Base-by-base conservation (phyloP, 164 flowering plant species). In the Umbellularia californica region DNA sequence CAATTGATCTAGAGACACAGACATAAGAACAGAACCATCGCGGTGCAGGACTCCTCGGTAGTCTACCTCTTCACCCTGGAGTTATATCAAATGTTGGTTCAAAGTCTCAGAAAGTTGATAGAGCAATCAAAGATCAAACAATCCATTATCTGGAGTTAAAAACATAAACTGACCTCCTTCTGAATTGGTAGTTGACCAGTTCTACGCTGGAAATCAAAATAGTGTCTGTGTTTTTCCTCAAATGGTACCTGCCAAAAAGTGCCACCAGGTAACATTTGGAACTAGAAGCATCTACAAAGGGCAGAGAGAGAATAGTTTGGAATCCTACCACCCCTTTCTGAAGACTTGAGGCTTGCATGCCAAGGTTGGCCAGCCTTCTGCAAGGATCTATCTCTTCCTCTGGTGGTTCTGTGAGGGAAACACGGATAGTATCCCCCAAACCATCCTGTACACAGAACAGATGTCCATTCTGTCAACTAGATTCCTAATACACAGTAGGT, bases 341-440 rank as follows among this genome's bases (percentile, higher is more conserved):
- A 77, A 93, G 85, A 27, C 84, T 79, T 76, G 97, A 80, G 77
- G 99, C 94, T 82, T 77, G 89, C 85, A 80, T 90, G 35, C 99
- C 99, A 79, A 95, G 93, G 84, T 90, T 88, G 62, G 97, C 99
- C 80, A 95, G 84, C 75, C 90, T 89, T 84, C 86, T 85, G 81
- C 97, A 95, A 58, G 97, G 99, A 79, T 95, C 97, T 75, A 95
- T 95, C 84, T 95, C 99, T 79, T 88, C 88, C 76, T 92, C 99
- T 50, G 99, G 99, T 74, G 95, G 85, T 82, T 95, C 99, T 23
- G 99, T 95, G 64, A 95, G 97, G 66, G 99, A 95, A 67, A 95
- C 97, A 77, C 99, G 86, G 70, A 95, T 92, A 68, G 99, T 95
- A 83, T 95, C 97, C 24, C 99, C 97, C 81, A 95, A 75, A 77